phyloP scores from a whole-genome alignment of 495 filamentous ascomycete species.

The Hamigera avellanea region DNA sequence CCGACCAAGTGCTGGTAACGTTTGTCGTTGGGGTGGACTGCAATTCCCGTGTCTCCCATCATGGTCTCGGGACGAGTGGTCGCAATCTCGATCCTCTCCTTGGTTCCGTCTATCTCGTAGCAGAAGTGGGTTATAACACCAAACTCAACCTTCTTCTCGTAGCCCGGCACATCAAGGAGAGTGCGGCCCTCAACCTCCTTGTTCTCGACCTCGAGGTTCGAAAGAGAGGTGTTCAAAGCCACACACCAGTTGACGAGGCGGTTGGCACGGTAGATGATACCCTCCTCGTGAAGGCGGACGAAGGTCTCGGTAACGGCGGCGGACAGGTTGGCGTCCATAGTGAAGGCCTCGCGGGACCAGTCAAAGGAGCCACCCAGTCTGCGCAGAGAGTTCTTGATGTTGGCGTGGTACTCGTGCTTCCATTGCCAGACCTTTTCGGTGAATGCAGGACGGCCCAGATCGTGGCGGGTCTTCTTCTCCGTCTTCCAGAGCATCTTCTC shows the following conservation, averaged over 20 bases:
- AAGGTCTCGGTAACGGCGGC: constrained; percentile 64
- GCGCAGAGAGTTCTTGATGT: constrained; percentile 46
- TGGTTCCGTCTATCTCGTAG: constrained; percentile 53
- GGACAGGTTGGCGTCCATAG: constrained; percentile 56
- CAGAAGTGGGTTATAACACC: constrained; percentile 60
- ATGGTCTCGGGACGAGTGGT: constrained; percentile 77
- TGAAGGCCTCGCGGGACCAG: constrained; percentile 61
- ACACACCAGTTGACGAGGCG: constrained; percentile 72
- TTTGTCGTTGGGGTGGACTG: constrained; percentile 65
- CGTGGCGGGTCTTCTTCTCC: constrained; percentile 52
- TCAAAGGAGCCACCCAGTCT: constrained; percentile 53
- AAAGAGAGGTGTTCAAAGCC: constrained; percentile 60
- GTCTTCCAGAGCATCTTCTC: constrained; percentile 66
- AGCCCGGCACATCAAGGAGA: constrained; percentile 52
- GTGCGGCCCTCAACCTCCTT: constrained; percentile 60
- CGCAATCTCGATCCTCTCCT: constrained; percentile 60
- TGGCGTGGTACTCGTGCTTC: constrained; percentile 57
- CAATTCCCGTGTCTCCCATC: constrained; percentile 67
- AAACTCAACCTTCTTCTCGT: constrained; percentile 59
- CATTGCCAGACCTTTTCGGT: constrained; percentile 52
- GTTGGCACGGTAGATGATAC: constrained; percentile 65
- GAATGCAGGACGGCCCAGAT: constrained; percentile 52
- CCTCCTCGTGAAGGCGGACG: constrained; percentile 60
- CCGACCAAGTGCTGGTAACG: constrained; percentile 53
- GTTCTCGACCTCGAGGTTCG: constrained; percentile 65